Evolutionary conservation across 805 yeast genomes (phyloP).

Genomic region (Maudiozyma saulgeensis): DNA sequence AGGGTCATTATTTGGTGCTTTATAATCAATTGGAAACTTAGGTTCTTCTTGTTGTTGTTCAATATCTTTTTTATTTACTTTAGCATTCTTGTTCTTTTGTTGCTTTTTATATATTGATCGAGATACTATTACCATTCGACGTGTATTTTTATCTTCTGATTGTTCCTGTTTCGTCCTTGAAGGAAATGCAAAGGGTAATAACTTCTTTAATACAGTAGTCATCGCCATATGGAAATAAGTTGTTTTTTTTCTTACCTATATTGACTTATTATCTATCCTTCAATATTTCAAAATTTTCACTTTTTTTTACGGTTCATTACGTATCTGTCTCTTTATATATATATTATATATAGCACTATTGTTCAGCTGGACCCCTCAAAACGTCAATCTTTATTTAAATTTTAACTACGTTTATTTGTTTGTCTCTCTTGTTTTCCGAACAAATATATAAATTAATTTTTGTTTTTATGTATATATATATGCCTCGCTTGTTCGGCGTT

Average conservation of each 20-base stretch:
- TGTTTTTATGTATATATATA: too few species aligned
- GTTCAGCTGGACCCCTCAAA: too few species aligned
- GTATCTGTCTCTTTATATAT: too few species aligned
- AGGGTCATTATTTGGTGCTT: conserved; percentile 5
- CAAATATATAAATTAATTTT: too few species aligned
- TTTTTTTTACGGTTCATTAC: too few species aligned
- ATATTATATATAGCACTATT: too few species aligned
- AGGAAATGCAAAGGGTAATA: background rate
- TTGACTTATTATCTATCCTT: background rate
- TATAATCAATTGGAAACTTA: background rate
- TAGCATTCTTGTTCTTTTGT: background rate
- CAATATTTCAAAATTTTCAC: background rate
- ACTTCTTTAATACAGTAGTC: background rate
- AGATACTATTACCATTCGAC: background rate
- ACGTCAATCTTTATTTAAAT: too few species aligned
- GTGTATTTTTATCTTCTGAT: background rate
- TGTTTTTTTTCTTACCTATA: background rate
- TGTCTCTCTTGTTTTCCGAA: too few species aligned
- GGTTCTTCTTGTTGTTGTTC: background rate
- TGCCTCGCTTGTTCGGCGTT: too few species aligned
- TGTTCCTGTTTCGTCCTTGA: background rate
- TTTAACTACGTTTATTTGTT: too few species aligned
- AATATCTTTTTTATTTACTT: background rate
- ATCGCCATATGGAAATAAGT: background rate
- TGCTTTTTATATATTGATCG: background rate